Conservation (phyloP, 495 filamentous ascomycete genomes). For the Penicillium atrosanguineum region DNA sequence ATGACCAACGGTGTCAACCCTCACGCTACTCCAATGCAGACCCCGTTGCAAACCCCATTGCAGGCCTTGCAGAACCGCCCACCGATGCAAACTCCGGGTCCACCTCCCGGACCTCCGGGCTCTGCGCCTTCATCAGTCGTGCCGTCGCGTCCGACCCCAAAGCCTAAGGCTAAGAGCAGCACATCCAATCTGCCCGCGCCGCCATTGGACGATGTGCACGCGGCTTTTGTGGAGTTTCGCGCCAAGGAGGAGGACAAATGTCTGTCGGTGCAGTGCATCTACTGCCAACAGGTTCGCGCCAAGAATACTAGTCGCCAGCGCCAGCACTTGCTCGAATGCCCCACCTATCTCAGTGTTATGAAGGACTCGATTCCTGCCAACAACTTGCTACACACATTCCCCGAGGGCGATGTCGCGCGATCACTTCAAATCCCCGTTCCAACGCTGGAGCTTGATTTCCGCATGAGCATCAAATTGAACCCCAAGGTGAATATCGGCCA, state of each 20-base stretch:
- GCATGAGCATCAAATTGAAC: conserved; percentile 60
- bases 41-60: conserved; percentile 25
- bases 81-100: conserved; percentile 38
- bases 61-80: conserved; percentile 39
- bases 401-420: conserved; percentile 52
- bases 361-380: conserved; percentile 59
- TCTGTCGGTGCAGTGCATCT: conserved; percentile 57
- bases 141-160: conserved; percentile 40
- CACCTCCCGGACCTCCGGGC: conserved; percentile 26
- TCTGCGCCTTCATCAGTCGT: conserved; percentile 31
- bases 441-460: conserved; percentile 57
- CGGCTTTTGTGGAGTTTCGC: conserved; percentile 55
- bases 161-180: conserved; percentile 40
- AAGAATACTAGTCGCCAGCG: conserved; percentile 58
- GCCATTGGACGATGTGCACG: conserved; percentile 53
- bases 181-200: conserved; percentile 43
- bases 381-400: conserved; percentile 55
- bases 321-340: conserved; percentile 54
- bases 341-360: conserved; percentile 56
- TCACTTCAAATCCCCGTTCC: conserved; percentile 56
- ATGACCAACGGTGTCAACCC: conserved; percentile 48
- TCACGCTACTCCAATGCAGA: conserved; percentile 45
- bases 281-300: conserved; percentile 56
- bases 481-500: conserved; percentile 52
- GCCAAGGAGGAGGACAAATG: conserved; percentile 61